These are phyloP conservation scores for Cucurbita argyrosperma DNA, from an alignment of 306 rosid genomes.

Conservation along the genomic window DNA sequence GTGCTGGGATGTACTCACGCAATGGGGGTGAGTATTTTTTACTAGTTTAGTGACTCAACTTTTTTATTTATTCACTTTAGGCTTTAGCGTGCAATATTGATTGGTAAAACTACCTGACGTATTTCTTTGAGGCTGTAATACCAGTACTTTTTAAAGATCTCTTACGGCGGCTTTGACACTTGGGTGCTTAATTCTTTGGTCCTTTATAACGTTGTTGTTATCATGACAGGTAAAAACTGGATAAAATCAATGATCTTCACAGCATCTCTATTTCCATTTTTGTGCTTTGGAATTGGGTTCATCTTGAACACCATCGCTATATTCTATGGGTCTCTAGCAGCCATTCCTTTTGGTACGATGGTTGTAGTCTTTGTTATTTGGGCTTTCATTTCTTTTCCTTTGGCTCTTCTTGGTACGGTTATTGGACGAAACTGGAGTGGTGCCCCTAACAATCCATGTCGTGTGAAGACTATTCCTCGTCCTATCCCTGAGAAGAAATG, in stretches of 20 bases:
- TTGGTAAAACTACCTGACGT: neutral
- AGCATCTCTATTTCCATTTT: constrained; percentile 83
- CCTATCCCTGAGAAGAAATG: constrained; percentile 99
- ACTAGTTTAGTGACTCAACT: neutral
- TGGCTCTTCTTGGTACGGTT: constrained; percentile 99
- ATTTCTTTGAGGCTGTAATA: neutral
- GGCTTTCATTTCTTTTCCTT: constrained; percentile 96
- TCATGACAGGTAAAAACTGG: constrained; percentile 71
- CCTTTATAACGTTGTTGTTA: neutral
- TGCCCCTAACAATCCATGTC: constrained; percentile 96
- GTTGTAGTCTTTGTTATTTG: constrained; percentile 97
- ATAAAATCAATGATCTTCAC: constrained; percentile 98
- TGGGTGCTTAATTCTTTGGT: neutral
- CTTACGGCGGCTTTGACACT: neutral
- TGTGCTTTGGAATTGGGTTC: constrained; percentile 98
- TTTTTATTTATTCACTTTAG: neutral
- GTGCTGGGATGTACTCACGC: constrained; percentile 99
- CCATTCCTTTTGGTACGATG: constrained; percentile 97
- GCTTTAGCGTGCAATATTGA: neutral
- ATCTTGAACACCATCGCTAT: constrained; percentile 83
- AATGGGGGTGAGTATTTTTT: constrained; percentile 52
- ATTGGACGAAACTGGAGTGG: constrained; percentile 99
- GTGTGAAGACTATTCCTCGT: constrained; percentile 98
- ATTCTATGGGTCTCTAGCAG: constrained; percentile 95
- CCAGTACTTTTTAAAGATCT: neutral